Evolutionary conservation across 2,329 filamentous ascomycete genomes (phyloP), one percentile per base, ranked within the genome.

Genomic region (Cladosporium sphaerospermum): DNA sequence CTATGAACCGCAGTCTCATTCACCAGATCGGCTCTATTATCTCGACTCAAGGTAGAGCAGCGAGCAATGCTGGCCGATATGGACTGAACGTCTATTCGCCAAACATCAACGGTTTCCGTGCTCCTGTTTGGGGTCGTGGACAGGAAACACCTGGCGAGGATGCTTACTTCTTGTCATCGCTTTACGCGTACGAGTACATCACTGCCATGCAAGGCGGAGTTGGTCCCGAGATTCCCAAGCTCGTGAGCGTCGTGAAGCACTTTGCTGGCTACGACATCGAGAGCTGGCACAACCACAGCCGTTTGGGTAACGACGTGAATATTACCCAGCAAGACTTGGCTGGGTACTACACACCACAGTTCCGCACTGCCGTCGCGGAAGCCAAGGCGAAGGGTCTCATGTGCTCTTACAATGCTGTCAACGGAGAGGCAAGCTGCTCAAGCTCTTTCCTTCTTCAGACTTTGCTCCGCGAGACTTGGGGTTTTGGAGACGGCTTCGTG

Each of bases 281-380:
- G 54, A 61, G 46, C 13, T 63, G 58, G 60, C 59, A 57, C 41
- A 56, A 55, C 4, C 57, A 59, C 44, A 57, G 53, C 28, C 56
- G 64, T 11, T 71, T 76, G 62, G 72, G 74, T 9, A 83, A 82
- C 56, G 72, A 84, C 61, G 75, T 80, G 3, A 69, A 74, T 16
- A 78, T 83, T 52, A 71, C 74, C 4, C 68, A 73, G 52, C 83
- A 86, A 58, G 83, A 86, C 54, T 66, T 57, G 50, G 73, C 77
- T 0, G 83, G 85, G 58, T 86, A 85, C 67, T 86, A 84, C 61
- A 73, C 83, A 16, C 81, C 79, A 1, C 77, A 81, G 0, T 87
- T 87, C 67, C 73, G 83, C 58, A 74, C 62, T 32, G 71, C 69
- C 36, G 68, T 69, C 5, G 59, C 69, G 39, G 69, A 71, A 46